Evolutionary conservation across 371 early-diverging fungal species (phyloP).

Genomic region (Chytridiales sp.): DNA sequence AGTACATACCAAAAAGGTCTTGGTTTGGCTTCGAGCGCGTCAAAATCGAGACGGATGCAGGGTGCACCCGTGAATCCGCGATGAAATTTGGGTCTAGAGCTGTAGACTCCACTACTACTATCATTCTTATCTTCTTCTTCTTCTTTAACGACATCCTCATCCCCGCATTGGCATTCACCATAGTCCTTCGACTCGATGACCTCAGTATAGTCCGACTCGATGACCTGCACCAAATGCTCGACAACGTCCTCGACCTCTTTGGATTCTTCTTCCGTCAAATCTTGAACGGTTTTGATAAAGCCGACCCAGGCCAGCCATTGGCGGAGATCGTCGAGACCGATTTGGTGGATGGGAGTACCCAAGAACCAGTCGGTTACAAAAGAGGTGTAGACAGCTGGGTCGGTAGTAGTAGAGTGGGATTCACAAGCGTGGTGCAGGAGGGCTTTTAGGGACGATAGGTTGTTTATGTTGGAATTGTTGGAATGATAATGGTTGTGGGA

Average conservation of each 20-base stretch:
- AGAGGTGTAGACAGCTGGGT: background rate
- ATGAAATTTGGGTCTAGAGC: background rate
- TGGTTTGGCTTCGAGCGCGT: no score
- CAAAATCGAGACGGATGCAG: no score
- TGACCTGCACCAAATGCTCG: background rate
- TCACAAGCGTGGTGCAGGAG: no score
- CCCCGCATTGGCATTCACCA: no score
- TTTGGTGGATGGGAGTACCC: slow-evolving; percentile 14
- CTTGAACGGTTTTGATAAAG: slow-evolving; percentile 8
- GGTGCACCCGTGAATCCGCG: slow-evolving; percentile 1
- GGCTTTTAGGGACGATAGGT: no score
- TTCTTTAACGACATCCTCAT: background rate
- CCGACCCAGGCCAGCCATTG: slow-evolving; percentile 32
- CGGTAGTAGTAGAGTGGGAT: slow-evolving; percentile 14
- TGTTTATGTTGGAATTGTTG: no score
- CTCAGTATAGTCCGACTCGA: no score
- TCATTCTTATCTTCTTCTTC: slow-evolving; percentile 1
- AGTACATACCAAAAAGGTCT: no score
- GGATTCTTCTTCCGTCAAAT: background rate
- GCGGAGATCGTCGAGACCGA: slow-evolving; percentile 17
- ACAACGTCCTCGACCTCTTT: slow-evolving; percentile 7
- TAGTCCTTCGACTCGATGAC: no score
- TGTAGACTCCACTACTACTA: slow-evolving; percentile 12
- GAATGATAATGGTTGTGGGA: no score
- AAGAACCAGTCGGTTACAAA: slow-evolving; percentile 26